A percentile compares a stretch with the other conserved stretches of the same genome.
These are phyloP conservation scores for Rheum nobile DNA, from an alignment of 148 eudicot species.

Conservation along the genomic window DNA sequence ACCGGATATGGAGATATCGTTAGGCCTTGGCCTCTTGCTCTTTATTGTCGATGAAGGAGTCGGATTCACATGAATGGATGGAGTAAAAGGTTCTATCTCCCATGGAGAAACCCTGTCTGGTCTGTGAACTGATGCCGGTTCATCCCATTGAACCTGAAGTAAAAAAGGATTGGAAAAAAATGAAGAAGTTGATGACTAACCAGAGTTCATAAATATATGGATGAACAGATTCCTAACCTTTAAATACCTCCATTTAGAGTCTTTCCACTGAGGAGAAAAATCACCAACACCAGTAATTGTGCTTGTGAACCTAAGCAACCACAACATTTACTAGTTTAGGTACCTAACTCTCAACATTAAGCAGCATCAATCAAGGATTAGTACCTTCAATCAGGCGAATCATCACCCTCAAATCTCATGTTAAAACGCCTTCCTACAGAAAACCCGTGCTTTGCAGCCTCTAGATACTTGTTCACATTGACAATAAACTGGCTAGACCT, in stretches of 20 bases:
- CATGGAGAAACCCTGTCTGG: too few species aligned
- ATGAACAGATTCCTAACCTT: slow-evolving; percentile 36
- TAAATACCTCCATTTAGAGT: slow-evolving; percentile 71
- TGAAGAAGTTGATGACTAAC: not conserved
- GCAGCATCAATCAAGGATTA: not conserved
- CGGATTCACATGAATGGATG: too few species aligned
- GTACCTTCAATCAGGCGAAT: slow-evolving; percentile 77
- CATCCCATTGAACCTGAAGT: slow-evolving; percentile 88
- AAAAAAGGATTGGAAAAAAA: not conserved
- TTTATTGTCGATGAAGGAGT: too few species aligned
- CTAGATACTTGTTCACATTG: slow-evolving; percentile 51
- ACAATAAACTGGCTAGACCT: too few species aligned
- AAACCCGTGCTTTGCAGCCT: slow-evolving; percentile 44
- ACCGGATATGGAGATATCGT: slow-evolving; percentile 48
- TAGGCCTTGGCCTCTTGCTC: slow-evolving; percentile 61
- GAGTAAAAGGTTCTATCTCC: too few species aligned
- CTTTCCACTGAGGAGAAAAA: slow-evolving; percentile 52
- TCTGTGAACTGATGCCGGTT: too few species aligned
- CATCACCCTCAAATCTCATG: slow-evolving; percentile 93
- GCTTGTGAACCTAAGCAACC: slow-evolving; percentile 53
- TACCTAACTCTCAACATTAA: too few species aligned
- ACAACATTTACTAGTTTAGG: not conserved
- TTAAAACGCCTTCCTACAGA: slow-evolving; percentile 69
- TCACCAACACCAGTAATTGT: slow-evolving; percentile 70
- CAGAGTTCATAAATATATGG: not conserved